Evolutionary conservation across 2,329 filamentous ascomycete genomes (phyloP), one percentile per base, ranked within the genome.

Genomic region (Xylaria polymorpha): DNA sequence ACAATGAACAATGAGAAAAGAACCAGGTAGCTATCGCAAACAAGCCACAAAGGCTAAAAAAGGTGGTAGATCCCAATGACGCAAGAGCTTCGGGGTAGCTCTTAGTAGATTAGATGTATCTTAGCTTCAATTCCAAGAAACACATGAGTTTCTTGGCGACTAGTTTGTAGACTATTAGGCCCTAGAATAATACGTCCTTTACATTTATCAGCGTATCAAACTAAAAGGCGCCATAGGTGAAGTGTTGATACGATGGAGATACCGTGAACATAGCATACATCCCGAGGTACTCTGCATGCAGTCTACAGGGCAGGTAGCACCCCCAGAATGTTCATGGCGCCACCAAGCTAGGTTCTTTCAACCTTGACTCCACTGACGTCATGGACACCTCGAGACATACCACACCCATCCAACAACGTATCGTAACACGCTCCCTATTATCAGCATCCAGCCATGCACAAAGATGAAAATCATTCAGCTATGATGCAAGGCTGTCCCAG

Each of bases 401-500:
- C 48, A 48, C 25, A 29, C 25, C 59, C 44, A 46, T 14, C 35
- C 35, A 20, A 60, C 53, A 10, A 69, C 50, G 15, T 35, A 56
- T 56, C 39, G 55, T 44, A 22, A 39, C 46, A 59, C 51, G 32
- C 44, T 25, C 51, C 37, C 64, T 58, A 41, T 44, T 59, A 14
- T 25, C 18, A 12, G 14, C 10, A 41, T 8, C 46, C 32, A 29
- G 18, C 37, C 46, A 25, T 41, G 59, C 43, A 63, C 67, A 67
- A 67, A 69, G 67, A 50, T 59, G 25, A n/a, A 14, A 48, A 41
- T 60, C 64, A 39, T 69, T 59, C 60, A 39, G 46, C 25, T 63
- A 69, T 66, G 67, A 69, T 69, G 67, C 64, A 69, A 63, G 51
- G 46, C 67, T 66, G 41, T 43, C 35, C 46, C 55, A 44, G 32